phyloP scores from a whole-genome alignment of 2,329 filamentous ascomycete genomes.

The Apiospora kogelbergensis region DNA sequence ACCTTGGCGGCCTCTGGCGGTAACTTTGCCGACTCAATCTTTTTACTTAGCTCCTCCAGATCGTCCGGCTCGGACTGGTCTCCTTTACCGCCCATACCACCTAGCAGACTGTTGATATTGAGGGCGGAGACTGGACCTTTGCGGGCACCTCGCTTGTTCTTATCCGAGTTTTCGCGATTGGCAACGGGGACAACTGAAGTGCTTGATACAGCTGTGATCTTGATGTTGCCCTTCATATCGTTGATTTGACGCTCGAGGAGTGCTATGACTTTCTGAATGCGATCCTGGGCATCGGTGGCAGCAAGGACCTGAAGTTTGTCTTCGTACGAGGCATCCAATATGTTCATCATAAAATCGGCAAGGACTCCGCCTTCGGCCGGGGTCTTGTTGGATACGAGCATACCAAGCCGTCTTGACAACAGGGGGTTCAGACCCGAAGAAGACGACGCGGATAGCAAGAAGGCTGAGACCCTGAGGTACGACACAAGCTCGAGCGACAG shows the following conservation, averaged over 20 bases:
- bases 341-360: slow-evolving; percentile 95
- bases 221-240: slow-evolving; percentile 82
- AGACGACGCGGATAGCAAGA: slow-evolving; percentile 68
- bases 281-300: slow-evolving; percentile 74
- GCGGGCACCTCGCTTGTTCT: slow-evolving; percentile 37
- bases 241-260: slow-evolving; percentile 80
- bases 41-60: slow-evolving; percentile 87
- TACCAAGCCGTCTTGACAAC: slow-evolving; percentile 81
- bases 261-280: slow-evolving; percentile 80
- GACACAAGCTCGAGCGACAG: slow-evolving; percentile 84
- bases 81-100: slow-evolving; percentile 49
- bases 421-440: slow-evolving; percentile 72
- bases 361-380: slow-evolving; percentile 79
- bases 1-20: slow-evolving; percentile 84
- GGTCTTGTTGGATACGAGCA: slow-evolving; percentile 83
- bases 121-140: slow-evolving; percentile 23
- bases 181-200: slow-evolving; percentile 62
- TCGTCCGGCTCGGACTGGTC: slow-evolving; percentile 86
- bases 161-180: slow-evolving; percentile 57
- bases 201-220: slow-evolving; percentile 75
- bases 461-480: slow-evolving; percentile 78
- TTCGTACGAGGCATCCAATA: slow-evolving; percentile 83
- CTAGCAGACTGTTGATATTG: slow-evolving; percentile 41
- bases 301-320: slow-evolving; percentile 87
- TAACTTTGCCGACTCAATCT: slow-evolving; percentile 77